A percentile compares a stretch with the other conserved stretches of the same genome.
Conservation (phyloP, 2,329 filamentous ascomycete species). For the Xylaria sp. region DNA sequence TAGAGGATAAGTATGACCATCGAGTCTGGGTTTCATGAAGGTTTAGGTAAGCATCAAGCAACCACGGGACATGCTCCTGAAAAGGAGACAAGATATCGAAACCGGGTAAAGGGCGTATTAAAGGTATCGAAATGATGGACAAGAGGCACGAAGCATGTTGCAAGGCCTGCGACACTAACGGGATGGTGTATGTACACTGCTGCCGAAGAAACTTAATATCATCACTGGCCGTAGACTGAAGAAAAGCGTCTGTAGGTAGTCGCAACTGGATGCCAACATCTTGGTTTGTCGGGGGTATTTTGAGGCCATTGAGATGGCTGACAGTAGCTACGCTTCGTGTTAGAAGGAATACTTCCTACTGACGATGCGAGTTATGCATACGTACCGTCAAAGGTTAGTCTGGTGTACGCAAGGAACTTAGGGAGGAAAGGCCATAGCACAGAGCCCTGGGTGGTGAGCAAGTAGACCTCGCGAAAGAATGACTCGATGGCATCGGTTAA, state of each 20-base stretch:
- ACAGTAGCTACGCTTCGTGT: slow-evolving; percentile 28
- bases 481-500: slow-evolving; percentile 55
- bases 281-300: slow-evolving; percentile 30
- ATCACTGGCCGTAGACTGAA: slow-evolving; percentile 32
- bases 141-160: slow-evolving; percentile 50
- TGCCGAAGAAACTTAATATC: slow-evolving; percentile 30
- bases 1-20: slow-evolving; percentile 39
- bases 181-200: slow-evolving; percentile 46
- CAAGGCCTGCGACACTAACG: slow-evolving; percentile 46
- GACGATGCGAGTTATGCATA: slow-evolving; percentile 6
- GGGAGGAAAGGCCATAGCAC: slow-evolving; percentile 52
- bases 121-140: slow-evolving; percentile 46
- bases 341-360: slow-evolving; percentile 9
- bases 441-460: slow-evolving; percentile 47
- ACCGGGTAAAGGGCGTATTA: slow-evolving; percentile 39
- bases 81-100: slow-evolving; percentile 40
- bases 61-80: slow-evolving; percentile 49
- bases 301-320: slow-evolving; percentile 32
- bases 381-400: slow-evolving; percentile 51
- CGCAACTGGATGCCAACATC: slow-evolving; percentile 36
- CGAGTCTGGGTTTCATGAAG: slow-evolving; percentile 45
- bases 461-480: slow-evolving; percentile 54
- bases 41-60: slow-evolving; percentile 52
- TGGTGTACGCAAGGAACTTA: slow-evolving; percentile 52
- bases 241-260: slow-evolving; percentile 45